A percentile compares a stretch with the other conserved stretches of the same genome.
These are phyloP conservation scores for Plantago ovata DNA, from an alignment of 257 asterid species.

Conservation along the genomic window DNA sequence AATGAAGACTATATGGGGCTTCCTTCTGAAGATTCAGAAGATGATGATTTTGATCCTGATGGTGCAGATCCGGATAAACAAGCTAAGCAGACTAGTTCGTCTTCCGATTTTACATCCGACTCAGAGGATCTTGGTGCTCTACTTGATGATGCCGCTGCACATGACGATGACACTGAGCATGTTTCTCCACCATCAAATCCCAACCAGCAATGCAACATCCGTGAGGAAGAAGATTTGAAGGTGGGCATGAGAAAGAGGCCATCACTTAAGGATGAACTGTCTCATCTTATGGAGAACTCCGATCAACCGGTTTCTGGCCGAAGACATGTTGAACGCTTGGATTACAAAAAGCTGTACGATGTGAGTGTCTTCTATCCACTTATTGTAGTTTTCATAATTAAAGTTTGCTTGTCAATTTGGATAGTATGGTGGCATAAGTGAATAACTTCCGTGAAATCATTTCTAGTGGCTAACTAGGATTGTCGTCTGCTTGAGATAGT, in stretches of 20 bases:
- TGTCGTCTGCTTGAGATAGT: too few species aligned
- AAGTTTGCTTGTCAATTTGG: too few species aligned
- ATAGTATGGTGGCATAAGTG: too few species aligned
- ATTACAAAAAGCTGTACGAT: constrained; percentile 73
- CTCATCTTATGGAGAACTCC: constrained; percentile 47
- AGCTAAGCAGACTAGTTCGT: constrained; percentile 52
- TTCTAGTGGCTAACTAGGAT: too few species aligned
- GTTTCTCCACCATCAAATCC: constrained; percentile 25
- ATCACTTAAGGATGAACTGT: constrained; percentile 51
- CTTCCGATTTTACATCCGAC: constrained; percentile 92
- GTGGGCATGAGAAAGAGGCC: constrained; percentile 5
- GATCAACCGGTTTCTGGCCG: constrained; percentile 46
- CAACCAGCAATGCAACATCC: neutral
- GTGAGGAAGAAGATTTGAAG: neutral
- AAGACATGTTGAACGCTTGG: constrained; percentile 72
- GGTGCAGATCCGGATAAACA: constrained; percentile 39
- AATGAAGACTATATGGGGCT: constrained; percentile 35
- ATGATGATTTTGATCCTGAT: constrained; percentile 79
- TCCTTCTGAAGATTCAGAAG: constrained; percentile 97
- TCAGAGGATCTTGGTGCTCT: constrained; percentile 74
- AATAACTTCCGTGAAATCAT: too few species aligned
- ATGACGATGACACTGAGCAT: constrained; percentile 32
- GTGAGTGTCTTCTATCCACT: constrained; percentile 55
- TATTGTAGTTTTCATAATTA: neutral
- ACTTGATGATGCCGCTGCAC: constrained; percentile 39